phyloP scores from a whole-genome alignment of 176 grass and related monocot genomes.

The Oryza rufipogon region DNA sequence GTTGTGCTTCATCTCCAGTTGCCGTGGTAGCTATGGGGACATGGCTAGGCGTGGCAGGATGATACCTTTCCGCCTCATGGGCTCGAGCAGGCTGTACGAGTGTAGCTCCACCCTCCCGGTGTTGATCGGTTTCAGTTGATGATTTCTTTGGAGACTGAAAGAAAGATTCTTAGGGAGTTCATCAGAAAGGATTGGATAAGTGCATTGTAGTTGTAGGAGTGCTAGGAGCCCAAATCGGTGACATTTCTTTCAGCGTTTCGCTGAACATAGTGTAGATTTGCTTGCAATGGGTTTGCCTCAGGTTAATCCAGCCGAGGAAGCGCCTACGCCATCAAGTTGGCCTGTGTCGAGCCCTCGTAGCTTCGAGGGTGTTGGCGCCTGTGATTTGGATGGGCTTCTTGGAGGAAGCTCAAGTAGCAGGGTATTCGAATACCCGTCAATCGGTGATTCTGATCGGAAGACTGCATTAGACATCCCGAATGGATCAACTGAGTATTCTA shows the following conservation, averaged over 20 bases:
- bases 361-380: constrained; percentile 49
- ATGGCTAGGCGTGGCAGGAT: constrained; percentile 35
- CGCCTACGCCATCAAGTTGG: constrained; percentile 36
- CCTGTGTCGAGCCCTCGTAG: constrained; percentile 45
- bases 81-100: background rate
- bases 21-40: constrained; percentile 18
- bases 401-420: constrained; percentile 47
- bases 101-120: constrained; percentile 23
- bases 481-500: constrained; percentile 28
- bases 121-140: constrained; percentile 32
- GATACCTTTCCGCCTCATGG: constrained; percentile 38
- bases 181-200: constrained; percentile 4
- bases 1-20: constrained; percentile 43
- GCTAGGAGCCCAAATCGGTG: constrained; percentile 16
- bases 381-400: constrained; percentile 64
- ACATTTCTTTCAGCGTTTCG: background rate
- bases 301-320: constrained; percentile 50
- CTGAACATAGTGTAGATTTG: constrained; percentile 15
- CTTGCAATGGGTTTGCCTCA: constrained; percentile 84
- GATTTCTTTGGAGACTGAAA: constrained; percentile 24
- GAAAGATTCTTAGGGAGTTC: constrained; percentile 18
- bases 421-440: constrained; percentile 36
- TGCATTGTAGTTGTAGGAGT: constrained; percentile 26
- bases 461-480: constrained; percentile 29
- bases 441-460: constrained; percentile 53